phyloP scores from a whole-genome alignment of 441 rosid species.

The Arabidopsis lyrata region DNA sequence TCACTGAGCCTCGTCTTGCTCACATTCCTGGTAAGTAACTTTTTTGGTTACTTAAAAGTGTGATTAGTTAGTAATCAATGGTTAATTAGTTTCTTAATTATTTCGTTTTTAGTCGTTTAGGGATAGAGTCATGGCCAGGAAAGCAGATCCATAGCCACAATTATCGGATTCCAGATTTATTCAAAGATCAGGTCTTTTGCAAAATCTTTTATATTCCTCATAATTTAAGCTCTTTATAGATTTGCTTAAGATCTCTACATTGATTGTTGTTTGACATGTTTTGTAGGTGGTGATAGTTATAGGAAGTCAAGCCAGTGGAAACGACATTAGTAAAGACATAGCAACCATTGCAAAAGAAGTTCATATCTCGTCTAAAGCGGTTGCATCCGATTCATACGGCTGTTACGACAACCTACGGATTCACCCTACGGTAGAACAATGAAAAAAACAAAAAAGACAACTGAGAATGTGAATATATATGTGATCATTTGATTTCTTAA shows the following conservation, averaged over 20 bases:
- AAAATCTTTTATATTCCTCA: neutral
- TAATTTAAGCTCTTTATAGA: neutral
- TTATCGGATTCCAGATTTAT: neutral
- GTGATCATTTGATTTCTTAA: neutral
- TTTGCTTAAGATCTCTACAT: neutral
- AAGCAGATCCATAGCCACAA: conserved; percentile 1
- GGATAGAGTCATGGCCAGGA: conserved; percentile 5
- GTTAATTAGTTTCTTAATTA: neutral
- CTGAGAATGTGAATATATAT: neutral
- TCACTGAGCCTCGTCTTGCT: conserved; percentile 2
- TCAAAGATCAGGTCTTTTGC: neutral
- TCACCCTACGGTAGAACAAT: neutral
- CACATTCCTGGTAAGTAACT: neutral
- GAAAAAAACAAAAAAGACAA: neutral
- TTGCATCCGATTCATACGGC: neutral
- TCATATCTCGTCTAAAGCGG: neutral
- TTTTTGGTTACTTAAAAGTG: neutral
- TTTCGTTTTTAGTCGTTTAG: neutral
- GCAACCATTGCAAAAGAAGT: neutral
- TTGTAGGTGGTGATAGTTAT: conserved; percentile 1
- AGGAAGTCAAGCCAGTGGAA: neutral
- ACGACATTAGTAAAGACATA: neutral
- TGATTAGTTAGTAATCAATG: neutral
- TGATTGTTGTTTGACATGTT: neutral
- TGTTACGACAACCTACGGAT: neutral